Conservation (phyloP, 2,329 filamentous ascomycete genomes). For the Arachnopeziza araneosa region DNA sequence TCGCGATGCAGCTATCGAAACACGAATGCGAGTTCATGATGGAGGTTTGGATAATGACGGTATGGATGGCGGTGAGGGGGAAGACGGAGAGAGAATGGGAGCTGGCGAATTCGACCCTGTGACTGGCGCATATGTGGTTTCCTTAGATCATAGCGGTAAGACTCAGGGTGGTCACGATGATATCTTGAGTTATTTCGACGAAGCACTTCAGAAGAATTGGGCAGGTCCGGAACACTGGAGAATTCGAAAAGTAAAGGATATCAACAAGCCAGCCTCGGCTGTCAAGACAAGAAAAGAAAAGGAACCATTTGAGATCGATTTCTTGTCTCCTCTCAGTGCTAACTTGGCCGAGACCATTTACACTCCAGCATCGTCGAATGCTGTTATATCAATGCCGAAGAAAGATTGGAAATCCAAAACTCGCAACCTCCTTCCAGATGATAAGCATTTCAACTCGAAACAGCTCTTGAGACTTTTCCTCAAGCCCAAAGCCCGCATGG, state of each 20-base stretch:
- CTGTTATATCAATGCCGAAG: conserved; percentile 79
- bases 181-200: conserved; percentile 96
- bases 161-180: conserved; percentile 70
- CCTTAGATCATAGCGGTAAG: conserved; percentile 69
- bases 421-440: conserved; percentile 87
- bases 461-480: conserved; percentile 86
- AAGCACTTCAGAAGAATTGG: conserved; percentile 96
- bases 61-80: conserved; percentile 45
- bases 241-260: conserved; percentile 84
- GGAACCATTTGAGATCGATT: conserved; percentile 93
- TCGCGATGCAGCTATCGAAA: conserved; percentile 77
- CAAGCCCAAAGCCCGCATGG: conserved; percentile 85
- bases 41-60: conserved; percentile 50
- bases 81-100: conserved; percentile 42
- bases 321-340: conserved; percentile 67
- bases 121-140: conserved; percentile 70
- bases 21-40: conserved; percentile 76
- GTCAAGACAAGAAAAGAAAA: conserved; percentile 82
- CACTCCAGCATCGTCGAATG: conserved; percentile 73
- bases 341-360: conserved; percentile 71
- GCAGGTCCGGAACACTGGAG: conserved; percentile 98
- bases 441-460: conserved; percentile 96
- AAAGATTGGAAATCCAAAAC: conserved; percentile 95
- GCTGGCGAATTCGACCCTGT: conserved; percentile 56
- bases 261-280: conserved; percentile 55